Base-by-base conservation (phyloP, 2,329 filamentous ascomycete genomes). In the Pestalotiopsis sp. region DNA sequence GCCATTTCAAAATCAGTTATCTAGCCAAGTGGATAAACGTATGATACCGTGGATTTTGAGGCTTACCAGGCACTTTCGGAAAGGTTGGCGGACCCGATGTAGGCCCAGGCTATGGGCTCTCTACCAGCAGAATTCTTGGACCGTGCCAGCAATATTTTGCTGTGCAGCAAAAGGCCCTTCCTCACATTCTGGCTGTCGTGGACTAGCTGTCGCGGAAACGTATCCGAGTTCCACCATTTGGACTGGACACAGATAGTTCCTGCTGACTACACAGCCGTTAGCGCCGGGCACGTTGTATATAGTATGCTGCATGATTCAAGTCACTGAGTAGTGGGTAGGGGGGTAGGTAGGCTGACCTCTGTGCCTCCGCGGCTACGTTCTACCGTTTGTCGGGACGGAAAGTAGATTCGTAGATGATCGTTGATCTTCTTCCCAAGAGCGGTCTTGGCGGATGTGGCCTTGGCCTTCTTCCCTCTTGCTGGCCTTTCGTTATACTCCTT, bases 51-150 rank as follows among this genome's bases (percentile, higher is more conserved):
- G 17, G 56, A 20, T n/a, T 13, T 45, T n/a, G 27, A 45, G 38
- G 83, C 89, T 84, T 82, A 94, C 92, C 96, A 99, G 38, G 96
- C 96, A 78, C 93, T 95, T 80, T 98, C 94, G 0, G 94, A 97
- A 36, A 97, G 81, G 80, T 99, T 99, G 7, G 94, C 93, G 74
- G 93, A 97, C 17, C 96, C 96, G 49, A 97, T 82, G 76, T 98
- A 98, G 2, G 88, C 91, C 91, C 93, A 98, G 4, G 90, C 90
- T 40, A 71, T 67, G 68, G 75, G 73, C 45, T 74, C 70, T 66
- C 76, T 72, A 45, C 63, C 66, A 36, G 45, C 6, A 9, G 70
- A 62, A 17, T 64, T 17, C 7, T 64, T 64, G 66, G 72, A 73
- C 25, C 83, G 82, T 27, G 88, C 87, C 65, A 89, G 82, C 67